A percentile compares a stretch with the other conserved stretches of the same genome.
These are phyloP conservation scores for Carpinus viminea DNA, from an alignment of 306 rosid species.

Conservation along the genomic window DNA sequence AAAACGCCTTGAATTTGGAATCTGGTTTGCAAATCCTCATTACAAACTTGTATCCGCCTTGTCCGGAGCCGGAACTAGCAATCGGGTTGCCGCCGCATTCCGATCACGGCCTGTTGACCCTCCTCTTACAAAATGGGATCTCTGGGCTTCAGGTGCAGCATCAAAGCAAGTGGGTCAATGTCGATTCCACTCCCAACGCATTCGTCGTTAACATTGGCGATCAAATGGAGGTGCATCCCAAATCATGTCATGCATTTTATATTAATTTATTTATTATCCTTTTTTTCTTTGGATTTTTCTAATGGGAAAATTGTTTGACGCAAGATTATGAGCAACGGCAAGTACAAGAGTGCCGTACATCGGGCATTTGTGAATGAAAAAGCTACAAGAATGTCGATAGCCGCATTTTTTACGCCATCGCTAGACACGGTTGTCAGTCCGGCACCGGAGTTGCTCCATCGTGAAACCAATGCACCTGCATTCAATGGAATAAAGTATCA, in stretches of 20 bases:
- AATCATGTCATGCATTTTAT: neutral
- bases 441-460: constrained; percentile 39
- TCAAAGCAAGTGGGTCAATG: constrained; percentile 60
- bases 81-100: constrained; percentile 76
- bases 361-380: constrained; percentile 41
- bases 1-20: constrained; percentile 40
- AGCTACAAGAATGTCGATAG: constrained; percentile 26
- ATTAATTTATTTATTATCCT: too few species aligned
- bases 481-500: constrained; percentile 36
- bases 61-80: constrained; percentile 68
- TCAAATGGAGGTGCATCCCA: constrained; percentile 59
- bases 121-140: constrained; percentile 55
- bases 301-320: neutral
- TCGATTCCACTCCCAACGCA: constrained; percentile 47
- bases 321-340: constrained; percentile 39
- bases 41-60: constrained; percentile 64
- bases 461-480: constrained; percentile 33
- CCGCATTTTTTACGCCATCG: neutral
- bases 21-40: constrained; percentile 40
- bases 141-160: constrained; percentile 63
- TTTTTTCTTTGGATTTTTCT: too few species aligned
- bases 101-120: constrained; percentile 59
- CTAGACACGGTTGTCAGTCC: constrained; percentile 38
- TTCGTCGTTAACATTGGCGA: constrained; percentile 52
- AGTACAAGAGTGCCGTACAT: constrained; percentile 31